These are phyloP conservation scores for Talaromyces proteolyticus DNA, from an alignment of 495 filamentous ascomycete genomes.

Conservation along the genomic window DNA sequence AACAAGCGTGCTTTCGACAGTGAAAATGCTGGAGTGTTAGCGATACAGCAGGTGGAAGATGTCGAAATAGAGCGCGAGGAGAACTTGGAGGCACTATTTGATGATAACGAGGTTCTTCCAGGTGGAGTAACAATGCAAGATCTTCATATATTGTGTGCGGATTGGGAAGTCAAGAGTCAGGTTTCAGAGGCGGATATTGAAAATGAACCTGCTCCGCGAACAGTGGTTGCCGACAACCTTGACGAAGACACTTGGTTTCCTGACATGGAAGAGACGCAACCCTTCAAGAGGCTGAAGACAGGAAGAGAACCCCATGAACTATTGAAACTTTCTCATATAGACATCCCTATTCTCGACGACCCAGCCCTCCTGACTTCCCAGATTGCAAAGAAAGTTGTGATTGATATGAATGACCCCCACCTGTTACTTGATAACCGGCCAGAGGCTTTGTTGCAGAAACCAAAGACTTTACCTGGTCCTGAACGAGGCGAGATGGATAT, in stretches of 20 bases:
- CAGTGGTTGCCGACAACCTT: slow-evolving; percentile 26
- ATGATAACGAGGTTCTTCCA: slow-evolving; percentile 39
- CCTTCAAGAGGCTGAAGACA: slow-evolving; percentile 45
- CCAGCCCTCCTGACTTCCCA: slow-evolving; percentile 57
- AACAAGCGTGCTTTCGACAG: slow-evolving; percentile 50
- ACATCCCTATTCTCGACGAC: slow-evolving; percentile 51
- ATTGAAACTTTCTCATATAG: slow-evolving; percentile 38
- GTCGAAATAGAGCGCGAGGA: slow-evolving; percentile 52
- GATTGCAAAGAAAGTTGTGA: slow-evolving; percentile 65
- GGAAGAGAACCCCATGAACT: slow-evolving; percentile 32
- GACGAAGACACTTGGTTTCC: slow-evolving; percentile 50
- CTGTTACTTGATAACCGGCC: slow-evolving; percentile 68
- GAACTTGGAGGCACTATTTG: slow-evolving; percentile 54
- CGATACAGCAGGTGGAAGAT: slow-evolving; percentile 48
- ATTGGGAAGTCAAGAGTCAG: slow-evolving; percentile 66
- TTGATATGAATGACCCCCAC: slow-evolving; percentile 89
- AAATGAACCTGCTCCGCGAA: slow-evolving; percentile 11
- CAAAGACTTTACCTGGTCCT: slow-evolving; percentile 25
- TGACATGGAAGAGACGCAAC: slow-evolving; percentile 32
- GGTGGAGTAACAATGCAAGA: slow-evolving; percentile 69
- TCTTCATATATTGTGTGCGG: slow-evolving; percentile 71
- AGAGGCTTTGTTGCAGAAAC: slow-evolving; percentile 37
- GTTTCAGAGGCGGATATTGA: slow-evolving; percentile 24
- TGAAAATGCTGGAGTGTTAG: slow-evolving; percentile 50
- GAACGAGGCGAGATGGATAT: slow-evolving; percentile 33